These are phyloP conservation scores for Rhizomucor pusillus DNA, from an alignment of 371 early-diverging fungal genomes.

Conservation along the genomic window DNA sequence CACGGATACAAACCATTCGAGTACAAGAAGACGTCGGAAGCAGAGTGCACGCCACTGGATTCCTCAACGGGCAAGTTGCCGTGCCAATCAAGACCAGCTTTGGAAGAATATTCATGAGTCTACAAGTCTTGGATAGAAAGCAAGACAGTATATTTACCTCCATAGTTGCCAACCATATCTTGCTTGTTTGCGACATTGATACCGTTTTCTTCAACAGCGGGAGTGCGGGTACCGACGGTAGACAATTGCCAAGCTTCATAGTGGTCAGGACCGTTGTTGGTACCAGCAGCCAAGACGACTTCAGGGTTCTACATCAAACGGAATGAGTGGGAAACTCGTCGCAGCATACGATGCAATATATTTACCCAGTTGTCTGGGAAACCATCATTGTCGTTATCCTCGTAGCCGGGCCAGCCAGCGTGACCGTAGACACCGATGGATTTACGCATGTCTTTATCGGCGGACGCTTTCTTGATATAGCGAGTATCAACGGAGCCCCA, in stretches of 20 bases:
- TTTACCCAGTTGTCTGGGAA: conserved; percentile 60
- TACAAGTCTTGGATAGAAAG: background rate
- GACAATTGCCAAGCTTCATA: conserved; percentile 60
- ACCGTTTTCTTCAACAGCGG: conserved; percentile 29
- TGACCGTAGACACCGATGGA: conserved; percentile 63
- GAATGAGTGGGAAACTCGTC: too few species aligned
- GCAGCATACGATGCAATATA: too few species aligned
- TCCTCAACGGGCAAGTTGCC: conserved; percentile 38
- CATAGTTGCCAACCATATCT: conserved; percentile 36
- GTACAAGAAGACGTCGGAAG: conserved; percentile 61
- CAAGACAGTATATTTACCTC: conserved; percentile 9
- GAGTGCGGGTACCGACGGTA: conserved; percentile 38
- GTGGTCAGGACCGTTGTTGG: conserved; percentile 57
- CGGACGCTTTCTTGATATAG: conserved; percentile 18
- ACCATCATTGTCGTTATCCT: conserved; percentile 63
- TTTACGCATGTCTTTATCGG: conserved; percentile 47
- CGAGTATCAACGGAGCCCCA: conserved; percentile 65
- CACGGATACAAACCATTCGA: conserved; percentile 23
- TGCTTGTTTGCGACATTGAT: conserved; percentile 34
- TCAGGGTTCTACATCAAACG: conserved; percentile 31
- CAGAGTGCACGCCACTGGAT: conserved; percentile 52
- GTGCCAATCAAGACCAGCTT: conserved; percentile 35
- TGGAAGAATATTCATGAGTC: background rate
- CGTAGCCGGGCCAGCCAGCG: conserved; percentile 68
- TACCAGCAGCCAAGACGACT: conserved; percentile 63